Percentiles rank a stretch among this genome's conserved stretches.
Evolutionary conservation across 495 filamentous ascomycete genomes (phyloP).

Genomic region (Antarctomyces pellizariae): DNA sequence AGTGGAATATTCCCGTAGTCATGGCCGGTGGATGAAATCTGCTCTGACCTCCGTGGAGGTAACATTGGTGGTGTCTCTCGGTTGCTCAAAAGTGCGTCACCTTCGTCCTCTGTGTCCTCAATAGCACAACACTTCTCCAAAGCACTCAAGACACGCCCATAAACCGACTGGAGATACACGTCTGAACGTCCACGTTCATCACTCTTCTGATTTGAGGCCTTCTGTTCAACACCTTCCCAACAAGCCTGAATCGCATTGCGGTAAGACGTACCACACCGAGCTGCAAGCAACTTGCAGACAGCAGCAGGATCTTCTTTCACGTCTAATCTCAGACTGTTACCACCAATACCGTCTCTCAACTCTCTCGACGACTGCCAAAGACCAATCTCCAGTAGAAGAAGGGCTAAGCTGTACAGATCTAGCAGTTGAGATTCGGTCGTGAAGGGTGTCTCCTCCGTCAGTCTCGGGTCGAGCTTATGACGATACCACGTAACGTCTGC

Average conservation of each 20-base stretch:
- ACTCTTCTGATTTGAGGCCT: no score
- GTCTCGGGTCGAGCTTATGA: slow-evolving; percentile 50
- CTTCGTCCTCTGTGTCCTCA: slow-evolving; percentile 13
- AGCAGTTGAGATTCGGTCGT: slow-evolving; percentile 31
- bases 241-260: slow-evolving; percentile 63
- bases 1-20: no score
- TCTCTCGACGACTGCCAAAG: slow-evolving; percentile 35
- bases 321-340: no score
- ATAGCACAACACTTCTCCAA: slow-evolving; percentile 18
- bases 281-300: slow-evolving; percentile 33
- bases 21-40: no score
- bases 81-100: slow-evolving; percentile 1
- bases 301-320: slow-evolving; percentile 7
- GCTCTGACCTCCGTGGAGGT: no score
- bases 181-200: slow-evolving; percentile 24
- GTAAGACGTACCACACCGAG: slow-evolving; percentile 55
- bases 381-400: slow-evolving; percentile 68
- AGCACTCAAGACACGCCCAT: slow-evolving; percentile 18
- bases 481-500: slow-evolving; percentile 31
- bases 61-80: no score
- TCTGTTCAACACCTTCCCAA: slow-evolving; percentile 53
- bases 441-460: slow-evolving; percentile 25
- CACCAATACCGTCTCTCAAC: no score
- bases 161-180: slow-evolving; percentile 17
- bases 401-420: slow-evolving; percentile 67